phyloP scores from a whole-genome alignment of 768 basidiomycete species.

The Phylloporus rhodoxanthus region DNA sequence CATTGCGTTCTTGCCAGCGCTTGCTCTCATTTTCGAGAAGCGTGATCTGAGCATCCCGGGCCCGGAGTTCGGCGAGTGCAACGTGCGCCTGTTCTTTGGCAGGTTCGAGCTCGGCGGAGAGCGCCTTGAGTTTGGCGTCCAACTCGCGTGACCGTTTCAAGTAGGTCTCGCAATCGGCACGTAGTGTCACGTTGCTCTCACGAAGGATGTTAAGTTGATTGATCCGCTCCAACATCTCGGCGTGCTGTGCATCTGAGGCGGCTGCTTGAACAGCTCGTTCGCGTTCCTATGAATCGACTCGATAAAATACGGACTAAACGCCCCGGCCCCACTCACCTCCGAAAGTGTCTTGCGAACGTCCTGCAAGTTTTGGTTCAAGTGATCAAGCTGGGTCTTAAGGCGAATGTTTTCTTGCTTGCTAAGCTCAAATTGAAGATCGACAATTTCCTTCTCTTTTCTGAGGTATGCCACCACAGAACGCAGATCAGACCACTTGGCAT shows the following conservation, averaged over 20 bases:
- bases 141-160: constrained; percentile 63
- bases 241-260: constrained; percentile 71
- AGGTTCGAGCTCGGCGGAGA: constrained; percentile 65
- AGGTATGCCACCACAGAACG: constrained; percentile 77
- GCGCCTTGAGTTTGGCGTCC: constrained; percentile 52
- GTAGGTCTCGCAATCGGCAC: constrained; percentile 69
- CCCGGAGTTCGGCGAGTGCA: constrained; percentile 69
- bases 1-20: constrained; percentile 80
- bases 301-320: not conserved
- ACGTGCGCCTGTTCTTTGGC: constrained; percentile 63
- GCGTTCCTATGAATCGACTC: constrained; percentile 53
- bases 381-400: constrained; percentile 70
- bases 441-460: constrained; percentile 88
- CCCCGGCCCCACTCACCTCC: constrained; percentile 42
- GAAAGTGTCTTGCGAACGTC: constrained; percentile 66
- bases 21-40: constrained; percentile 72
- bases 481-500: constrained; percentile 64
- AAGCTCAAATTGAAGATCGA: constrained; percentile 81
- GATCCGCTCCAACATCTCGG: constrained; percentile 79
- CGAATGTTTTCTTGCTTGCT: constrained; percentile 71
- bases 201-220: constrained; percentile 80
- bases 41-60: constrained; percentile 57
- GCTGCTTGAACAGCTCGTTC: constrained; percentile 68
- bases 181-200: constrained; percentile 83
- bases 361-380: constrained; percentile 61